Evolutionary conservation across 352 stramenopile genomes (phyloP).

Genomic region (Lagenidium giganteum): DNA sequence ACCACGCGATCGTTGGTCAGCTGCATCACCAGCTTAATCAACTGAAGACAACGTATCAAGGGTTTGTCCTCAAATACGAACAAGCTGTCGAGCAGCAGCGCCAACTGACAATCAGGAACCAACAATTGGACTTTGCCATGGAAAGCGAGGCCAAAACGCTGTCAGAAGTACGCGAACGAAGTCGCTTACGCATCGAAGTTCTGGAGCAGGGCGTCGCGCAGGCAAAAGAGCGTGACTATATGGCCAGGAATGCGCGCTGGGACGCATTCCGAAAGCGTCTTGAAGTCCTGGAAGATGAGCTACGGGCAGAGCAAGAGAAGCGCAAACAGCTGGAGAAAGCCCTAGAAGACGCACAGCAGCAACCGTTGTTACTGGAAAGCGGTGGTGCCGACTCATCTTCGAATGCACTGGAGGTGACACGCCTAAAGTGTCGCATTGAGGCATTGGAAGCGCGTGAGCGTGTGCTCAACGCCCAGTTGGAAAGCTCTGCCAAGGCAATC

Average conservation of each 20-base stretch:
- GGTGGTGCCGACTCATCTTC: slow-evolving; percentile 10
- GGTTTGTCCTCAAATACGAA: slow-evolving; percentile 74
- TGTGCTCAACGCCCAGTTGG: slow-evolving; percentile 50
- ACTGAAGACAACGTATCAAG: slow-evolving; percentile 82
- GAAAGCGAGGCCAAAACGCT: slow-evolving; percentile 36
- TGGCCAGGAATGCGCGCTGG: slow-evolving; percentile 54
- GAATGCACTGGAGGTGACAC: slow-evolving; percentile 26
- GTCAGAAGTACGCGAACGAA: slow-evolving; percentile 25
- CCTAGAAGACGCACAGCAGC: slow-evolving; percentile 38
- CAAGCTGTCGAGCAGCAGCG: slow-evolving; percentile 41
- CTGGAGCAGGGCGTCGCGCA: slow-evolving; percentile 41
- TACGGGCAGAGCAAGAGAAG: slow-evolving; percentile 42
- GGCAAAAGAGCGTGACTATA: slow-evolving; percentile 54
- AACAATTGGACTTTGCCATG: slow-evolving; percentile 55
- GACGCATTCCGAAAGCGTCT: slow-evolving; percentile 70
- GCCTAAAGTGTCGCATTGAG: slow-evolving; percentile 54
- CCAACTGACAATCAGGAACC: slow-evolving; percentile 38
- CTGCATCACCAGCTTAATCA: slow-evolving; percentile 88
- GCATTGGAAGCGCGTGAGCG: slow-evolving; percentile 63
- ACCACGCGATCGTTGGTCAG: slow-evolving; percentile 86
- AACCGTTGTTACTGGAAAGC: slow-evolving; percentile 8
- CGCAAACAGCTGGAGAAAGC: slow-evolving; percentile 60
- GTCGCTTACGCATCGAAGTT: slow-evolving; percentile 26
- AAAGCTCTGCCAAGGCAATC: slow-evolving; percentile 21
- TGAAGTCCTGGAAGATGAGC: slow-evolving; percentile 57